phyloP scores from a whole-genome alignment of 139 green algal genomes.

The Monoraphidium neglectum region DNA sequence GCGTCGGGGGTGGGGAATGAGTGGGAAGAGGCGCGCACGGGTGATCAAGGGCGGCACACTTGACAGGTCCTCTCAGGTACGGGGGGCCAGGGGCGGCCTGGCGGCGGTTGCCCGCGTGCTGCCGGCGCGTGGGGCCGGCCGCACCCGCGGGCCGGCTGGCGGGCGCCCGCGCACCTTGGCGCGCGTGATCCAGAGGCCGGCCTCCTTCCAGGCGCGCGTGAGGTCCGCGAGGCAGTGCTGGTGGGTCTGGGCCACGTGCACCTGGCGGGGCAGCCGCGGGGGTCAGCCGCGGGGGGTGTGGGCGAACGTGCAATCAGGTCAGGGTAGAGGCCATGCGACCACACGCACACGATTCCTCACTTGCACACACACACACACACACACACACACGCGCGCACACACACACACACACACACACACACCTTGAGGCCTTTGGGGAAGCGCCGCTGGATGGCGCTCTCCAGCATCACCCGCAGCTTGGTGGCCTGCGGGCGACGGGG shows the following conservation, averaged over 20 bases:
- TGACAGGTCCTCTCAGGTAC: too few species aligned
- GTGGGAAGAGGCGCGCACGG: background rate
- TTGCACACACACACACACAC: too few species aligned
- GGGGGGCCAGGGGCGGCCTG: background rate
- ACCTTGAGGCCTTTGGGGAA: constrained; percentile 81
- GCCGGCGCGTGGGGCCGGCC: too few species aligned
- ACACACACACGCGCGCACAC: too few species aligned
- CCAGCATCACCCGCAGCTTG: constrained; percentile 77
- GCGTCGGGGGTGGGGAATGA: background rate
- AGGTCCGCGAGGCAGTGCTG: constrained; percentile 38
- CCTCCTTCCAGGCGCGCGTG: constrained; percentile 44
- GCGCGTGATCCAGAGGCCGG: constrained; percentile 46
- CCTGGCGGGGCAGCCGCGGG: constrained; percentile 4
- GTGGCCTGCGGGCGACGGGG: too few species aligned
- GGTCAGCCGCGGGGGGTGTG: background rate
- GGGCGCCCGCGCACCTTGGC: constrained; percentile 52
- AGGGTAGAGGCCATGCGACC: too few species aligned
- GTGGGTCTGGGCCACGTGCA: constrained; percentile 15
- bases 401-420: background rate
- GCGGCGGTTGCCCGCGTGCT: background rate
- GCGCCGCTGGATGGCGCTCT: constrained; percentile 77
- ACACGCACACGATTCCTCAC: too few species aligned
- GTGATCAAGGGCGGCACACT: background rate
- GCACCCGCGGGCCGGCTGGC: too few species aligned
- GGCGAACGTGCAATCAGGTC: too few species aligned